phyloP scores from a whole-genome alignment of 441 rosid species.

The Pelargonium cotyledonis region DNA sequence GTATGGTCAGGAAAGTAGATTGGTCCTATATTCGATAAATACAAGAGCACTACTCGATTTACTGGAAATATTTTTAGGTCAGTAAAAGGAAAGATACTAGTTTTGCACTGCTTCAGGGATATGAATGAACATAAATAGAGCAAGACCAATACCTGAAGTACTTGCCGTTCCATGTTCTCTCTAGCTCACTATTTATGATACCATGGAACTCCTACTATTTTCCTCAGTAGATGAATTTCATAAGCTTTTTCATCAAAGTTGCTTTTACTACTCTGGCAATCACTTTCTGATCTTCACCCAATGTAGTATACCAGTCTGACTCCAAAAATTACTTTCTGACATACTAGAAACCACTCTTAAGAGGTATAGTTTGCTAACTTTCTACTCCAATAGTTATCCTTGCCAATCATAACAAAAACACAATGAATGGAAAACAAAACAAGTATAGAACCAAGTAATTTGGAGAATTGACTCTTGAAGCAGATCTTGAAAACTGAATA shows the following conservation, averaged over 20 bases:
- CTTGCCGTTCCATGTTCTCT: conserved; percentile 18
- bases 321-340: conserved; percentile 18
- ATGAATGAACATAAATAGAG: neutral
- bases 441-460: conserved; percentile 29
- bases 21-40: neutral
- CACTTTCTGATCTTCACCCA: conserved; percentile 23
- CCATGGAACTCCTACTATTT: conserved; percentile 19
- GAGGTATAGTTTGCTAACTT: conserved; percentile 12
- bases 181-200: conserved; percentile 17
- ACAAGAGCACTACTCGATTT: too few species aligned
- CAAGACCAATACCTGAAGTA: conserved; percentile 25
- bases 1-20: too few species aligned
- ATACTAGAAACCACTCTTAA: conserved; percentile 20
- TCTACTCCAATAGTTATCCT: conserved; percentile 19
- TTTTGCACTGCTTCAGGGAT: neutral
- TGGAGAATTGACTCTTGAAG: conserved; percentile 34
- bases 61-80: neutral
- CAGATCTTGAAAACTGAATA: conserved; percentile 67
- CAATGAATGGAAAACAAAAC: conserved; percentile 34
- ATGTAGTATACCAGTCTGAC: conserved; percentile 24
- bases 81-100: neutral
- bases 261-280: conserved; percentile 21
- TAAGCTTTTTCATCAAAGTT: conserved; percentile 14
- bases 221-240: conserved; percentile 27
- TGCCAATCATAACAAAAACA: conserved; percentile 31